Base-by-base conservation (phyloP, 345 rosid species). In the Balakata baccata region DNA sequence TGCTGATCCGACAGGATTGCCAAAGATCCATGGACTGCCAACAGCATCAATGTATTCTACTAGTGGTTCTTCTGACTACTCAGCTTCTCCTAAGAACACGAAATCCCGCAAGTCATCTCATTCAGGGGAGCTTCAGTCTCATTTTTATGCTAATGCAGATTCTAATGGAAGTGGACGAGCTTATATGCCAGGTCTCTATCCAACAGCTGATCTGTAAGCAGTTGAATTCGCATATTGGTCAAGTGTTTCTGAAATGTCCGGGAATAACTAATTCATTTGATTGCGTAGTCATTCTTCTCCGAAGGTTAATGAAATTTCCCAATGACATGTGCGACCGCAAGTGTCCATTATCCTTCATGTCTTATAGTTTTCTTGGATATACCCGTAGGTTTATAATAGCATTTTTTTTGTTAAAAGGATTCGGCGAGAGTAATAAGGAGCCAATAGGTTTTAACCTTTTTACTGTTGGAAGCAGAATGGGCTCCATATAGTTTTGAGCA, bases 11-110 rank as follows among this genome's bases (percentile, higher is more conserved):
- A 87, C 91, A 4, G 94, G 96, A 20, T 74, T 87, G 78, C 91
- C 96, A n/a, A 93, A 83, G 89, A 83, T 87, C 78, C 94, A 84
- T 56, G 97, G 95, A 68, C 65, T 91, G 62, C 88, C 93, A 6
- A 85, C 89, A 50, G 86, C 98, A 38, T 80, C 89, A n/a, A 71
- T 83, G 67, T 88, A 85, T 70, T 70, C 85, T 3, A 79, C 80
- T 16, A 86, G 86, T 83, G 84, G 83, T 76, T 86, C 86, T 11
- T 23, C 39, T 66, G 97, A 88, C 43, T 87, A 82, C 69, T 9
- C 85, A 0, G 85, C 92, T 57, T 87, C 91, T 72, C 88, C 98
- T 7, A 84, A 79, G 80, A 80, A 84, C 68, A 39, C 85, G 1
- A 93, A 77, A 77, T 83, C 84, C 37, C 85, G 91, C 45, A 93